Percentiles rank a stretch among this genome's conserved stretches.
Evolutionary conservation across 2,329 filamentous ascomycete genomes (phyloP).

Genomic region (Alternaria sp.): DNA sequence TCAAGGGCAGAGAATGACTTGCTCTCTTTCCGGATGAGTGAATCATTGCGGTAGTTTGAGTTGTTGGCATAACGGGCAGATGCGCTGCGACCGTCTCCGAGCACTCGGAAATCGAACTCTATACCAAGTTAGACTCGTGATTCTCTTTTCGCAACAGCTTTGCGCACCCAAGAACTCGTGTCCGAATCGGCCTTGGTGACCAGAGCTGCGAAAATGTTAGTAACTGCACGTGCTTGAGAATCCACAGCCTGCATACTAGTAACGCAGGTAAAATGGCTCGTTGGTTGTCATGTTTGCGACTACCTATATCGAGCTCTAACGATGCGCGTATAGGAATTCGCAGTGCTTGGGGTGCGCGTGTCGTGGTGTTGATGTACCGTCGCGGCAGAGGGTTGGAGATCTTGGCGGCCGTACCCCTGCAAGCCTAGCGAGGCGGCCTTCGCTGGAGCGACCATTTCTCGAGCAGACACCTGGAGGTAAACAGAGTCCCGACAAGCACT

Average conservation of each 20-base stretch:
- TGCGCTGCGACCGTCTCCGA: constrained; percentile 91
- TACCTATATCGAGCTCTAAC: not conserved
- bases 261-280: constrained; percentile 93
- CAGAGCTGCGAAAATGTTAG: constrained; percentile 70
- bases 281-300: constrained; percentile 66
- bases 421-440: constrained; percentile 28
- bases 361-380: constrained; percentile 10
- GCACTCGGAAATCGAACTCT: constrained; percentile 96
- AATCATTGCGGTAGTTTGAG: constrained; percentile 99
- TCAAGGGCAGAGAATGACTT: constrained; percentile 48
- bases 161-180: constrained; percentile 91
- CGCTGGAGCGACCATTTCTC: constrained; percentile 37
- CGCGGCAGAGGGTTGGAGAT: constrained; percentile 24
- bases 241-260: constrained; percentile 75
- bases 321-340: not conserved
- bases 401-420: constrained; percentile 34
- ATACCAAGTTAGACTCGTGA: constrained; percentile 12
- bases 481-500: constrained; percentile 34
- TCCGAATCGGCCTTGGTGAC: constrained; percentile 94
- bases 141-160: not conserved
- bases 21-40: constrained; percentile 99
- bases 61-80: constrained; percentile 98
- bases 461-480: constrained; percentile 46
- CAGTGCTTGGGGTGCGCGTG: constrained; percentile 4
- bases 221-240: constrained; percentile 16